Evolutionary conservation across 164 flowering plant genomes (phyloP).

Genomic region (Tetracentron sinense): DNA sequence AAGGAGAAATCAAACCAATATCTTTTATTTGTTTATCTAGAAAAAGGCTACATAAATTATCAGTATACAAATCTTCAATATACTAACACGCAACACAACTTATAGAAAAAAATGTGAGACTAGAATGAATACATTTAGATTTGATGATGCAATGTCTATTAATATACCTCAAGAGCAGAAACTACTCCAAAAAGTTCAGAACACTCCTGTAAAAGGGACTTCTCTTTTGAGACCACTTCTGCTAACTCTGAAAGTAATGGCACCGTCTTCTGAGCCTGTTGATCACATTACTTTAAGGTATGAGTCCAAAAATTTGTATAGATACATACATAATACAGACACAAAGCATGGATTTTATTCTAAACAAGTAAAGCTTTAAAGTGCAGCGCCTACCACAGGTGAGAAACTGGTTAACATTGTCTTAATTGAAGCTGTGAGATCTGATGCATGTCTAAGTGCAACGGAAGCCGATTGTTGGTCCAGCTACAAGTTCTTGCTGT

Average conservation of each 20-base stretch:
- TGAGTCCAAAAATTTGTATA: background rate
- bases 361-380: background rate
- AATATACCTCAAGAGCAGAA: conserved; percentile 45
- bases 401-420: conserved; percentile 27
- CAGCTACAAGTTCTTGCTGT: conserved; percentile 25
- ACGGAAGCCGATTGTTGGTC: conserved; percentile 31
- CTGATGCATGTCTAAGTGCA: conserved; percentile 41
- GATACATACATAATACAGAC: background rate
- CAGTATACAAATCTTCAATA: background rate
- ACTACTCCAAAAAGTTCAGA: conserved; percentile 40
- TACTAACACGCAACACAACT: background rate
- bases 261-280: conserved; percentile 40
- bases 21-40: too few relatives aligned
- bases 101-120: background rate
- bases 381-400: conserved; percentile 32
- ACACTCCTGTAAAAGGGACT: conserved; percentile 50
- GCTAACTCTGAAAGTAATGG: conserved; percentile 50
- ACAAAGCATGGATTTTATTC: background rate
- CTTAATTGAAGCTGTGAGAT: conserved; percentile 42
- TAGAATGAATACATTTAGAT: background rate
- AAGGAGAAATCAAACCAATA: background rate
- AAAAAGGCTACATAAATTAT: background rate
- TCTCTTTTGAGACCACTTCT: conserved; percentile 55
- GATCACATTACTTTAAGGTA: conserved; percentile 2
- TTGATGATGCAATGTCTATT: background rate